These are phyloP conservation scores for Lentinula novae-zelandiae DNA, from an alignment of 1,284 basidiomycete genomes.

Conservation along the genomic window DNA sequence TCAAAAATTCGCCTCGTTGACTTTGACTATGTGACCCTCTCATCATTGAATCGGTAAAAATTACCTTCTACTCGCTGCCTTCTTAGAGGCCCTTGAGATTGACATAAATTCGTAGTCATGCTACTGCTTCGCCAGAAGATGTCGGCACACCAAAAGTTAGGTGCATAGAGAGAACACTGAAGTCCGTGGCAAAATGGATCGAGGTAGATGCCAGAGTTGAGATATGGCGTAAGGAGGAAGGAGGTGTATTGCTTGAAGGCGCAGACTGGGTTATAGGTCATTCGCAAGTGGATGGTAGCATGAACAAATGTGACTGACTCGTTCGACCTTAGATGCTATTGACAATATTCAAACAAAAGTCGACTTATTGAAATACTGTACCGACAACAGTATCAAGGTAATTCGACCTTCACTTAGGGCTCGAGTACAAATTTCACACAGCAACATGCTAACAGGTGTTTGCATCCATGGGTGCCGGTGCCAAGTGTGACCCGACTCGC, in stretches of 20 bases:
- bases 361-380: slow-evolving; percentile 82
- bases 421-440: slow-evolving; percentile 1
- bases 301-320: slow-evolving; percentile 1
- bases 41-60: slow-evolving; percentile 66
- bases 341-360: slow-evolving; percentile 97
- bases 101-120: slow-evolving; percentile 56
- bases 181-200: slow-evolving; percentile 67
- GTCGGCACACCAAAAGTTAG: slow-evolving; percentile 95
- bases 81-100: not conserved
- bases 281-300: slow-evolving; percentile 12
- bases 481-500: slow-evolving; percentile 92
- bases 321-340: slow-evolving; percentile 69
- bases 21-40: slow-evolving; percentile 93
- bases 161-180: slow-evolving; percentile 72
- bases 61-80: not conserved
- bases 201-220: slow-evolving; percentile 82
- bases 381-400: slow-evolving; percentile 72
- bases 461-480: slow-evolving; percentile 97
- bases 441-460: slow-evolving; percentile 61
- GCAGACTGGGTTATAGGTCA: slow-evolving; percentile 88
- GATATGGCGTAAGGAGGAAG: slow-evolving; percentile 78
- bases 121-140: slow-evolving; percentile 86
- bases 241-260: slow-evolving; percentile 70
- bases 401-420: not conserved
- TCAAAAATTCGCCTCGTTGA: slow-evolving; percentile 74